A percentile compares a stretch with the other conserved stretches of the same genome.
Conservation (phyloP, 1,284 basidiomycete genomes). For the Phellinidium pouzarii region DNA sequence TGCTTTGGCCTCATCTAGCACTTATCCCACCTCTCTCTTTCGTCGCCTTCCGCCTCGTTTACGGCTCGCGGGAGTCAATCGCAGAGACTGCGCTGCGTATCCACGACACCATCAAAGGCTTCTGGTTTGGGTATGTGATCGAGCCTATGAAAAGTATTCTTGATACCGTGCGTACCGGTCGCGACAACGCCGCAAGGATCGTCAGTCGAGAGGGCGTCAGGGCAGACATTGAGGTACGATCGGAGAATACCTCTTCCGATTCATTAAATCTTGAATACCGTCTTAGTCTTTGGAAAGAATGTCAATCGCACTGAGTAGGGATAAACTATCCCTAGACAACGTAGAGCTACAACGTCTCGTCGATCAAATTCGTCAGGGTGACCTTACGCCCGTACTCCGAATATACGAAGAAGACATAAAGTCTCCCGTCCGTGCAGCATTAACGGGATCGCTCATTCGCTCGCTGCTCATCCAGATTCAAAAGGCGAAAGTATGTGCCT, state of each 20-base stretch:
- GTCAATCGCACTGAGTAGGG: conserved; percentile 79
- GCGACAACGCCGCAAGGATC: conserved; percentile 60
- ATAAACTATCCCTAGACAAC: conserved; percentile 62
- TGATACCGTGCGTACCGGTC: conserved; percentile 76
- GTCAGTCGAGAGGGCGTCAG: conserved; percentile 71
- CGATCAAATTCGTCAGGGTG: conserved; percentile 67
- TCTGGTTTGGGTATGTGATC: conserved; percentile 81
- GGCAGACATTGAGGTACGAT: conserved; percentile 71
- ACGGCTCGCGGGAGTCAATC: conserved; percentile 46
- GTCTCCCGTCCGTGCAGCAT: conserved; percentile 73
- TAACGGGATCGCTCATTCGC: conserved; percentile 79
- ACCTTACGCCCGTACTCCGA: conserved; percentile 82
- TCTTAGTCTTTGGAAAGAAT: conserved; percentile 83
- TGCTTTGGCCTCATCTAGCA: conserved; percentile 62
- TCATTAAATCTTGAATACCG: neutral
- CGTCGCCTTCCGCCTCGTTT: conserved; percentile 41
- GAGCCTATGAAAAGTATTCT: conserved; percentile 82
- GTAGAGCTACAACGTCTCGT: conserved; percentile 62
- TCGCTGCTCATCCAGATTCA: conserved; percentile 92
- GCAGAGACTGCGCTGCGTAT: conserved; percentile 53
- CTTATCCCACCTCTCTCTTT: conserved; percentile 57
- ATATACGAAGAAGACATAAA: conserved; percentile 93
- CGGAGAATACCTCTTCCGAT: conserved; percentile 2
- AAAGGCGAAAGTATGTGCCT: conserved; percentile 76
- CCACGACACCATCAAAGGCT: conserved; percentile 65